phyloP scores from a whole-genome alignment of 176 grass and related monocot genomes.

The Oryza meyeriana region DNA sequence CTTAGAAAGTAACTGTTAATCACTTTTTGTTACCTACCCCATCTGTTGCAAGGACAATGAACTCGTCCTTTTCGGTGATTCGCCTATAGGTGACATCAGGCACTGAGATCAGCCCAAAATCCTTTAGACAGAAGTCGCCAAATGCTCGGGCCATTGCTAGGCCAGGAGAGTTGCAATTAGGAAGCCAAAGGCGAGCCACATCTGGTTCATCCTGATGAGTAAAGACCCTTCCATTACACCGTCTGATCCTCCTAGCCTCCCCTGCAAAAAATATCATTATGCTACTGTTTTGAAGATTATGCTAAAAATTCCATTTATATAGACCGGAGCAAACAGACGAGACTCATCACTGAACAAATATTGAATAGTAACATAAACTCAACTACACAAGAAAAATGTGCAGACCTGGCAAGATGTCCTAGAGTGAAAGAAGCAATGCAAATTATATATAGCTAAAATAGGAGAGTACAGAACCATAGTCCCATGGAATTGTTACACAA shows the following conservation, averaged over 20 bases:
- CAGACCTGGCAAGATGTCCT: neutral
- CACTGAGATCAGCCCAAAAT: slow-evolving; percentile 70
- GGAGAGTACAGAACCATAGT: neutral
- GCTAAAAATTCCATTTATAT: neutral
- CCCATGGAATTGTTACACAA: neutral
- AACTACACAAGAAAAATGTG: slow-evolving; percentile 2
- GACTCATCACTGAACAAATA: neutral
- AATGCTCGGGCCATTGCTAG: slow-evolving; percentile 76
- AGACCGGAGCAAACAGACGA: neutral
- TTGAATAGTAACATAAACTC: neutral
- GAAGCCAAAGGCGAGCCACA: slow-evolving; percentile 72
- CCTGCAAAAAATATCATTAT: slow-evolving; percentile 42
- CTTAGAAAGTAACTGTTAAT: neutral
- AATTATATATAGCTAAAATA: neutral
- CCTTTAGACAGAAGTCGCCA: slow-evolving; percentile 81
- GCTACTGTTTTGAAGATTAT: slow-evolving; percentile 2
- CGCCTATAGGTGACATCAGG: slow-evolving; percentile 58
- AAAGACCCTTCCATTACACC: slow-evolving; percentile 68
- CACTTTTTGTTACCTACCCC: slow-evolving; percentile 70
- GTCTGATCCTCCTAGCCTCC: slow-evolving; percentile 66
- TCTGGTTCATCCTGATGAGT: slow-evolving; percentile 63
- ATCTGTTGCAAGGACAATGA: slow-evolving; percentile 70
- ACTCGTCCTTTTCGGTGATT: slow-evolving; percentile 63
- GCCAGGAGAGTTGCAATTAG: slow-evolving; percentile 58
- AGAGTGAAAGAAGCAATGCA: neutral